Evolutionary conservation across 345 rosid genomes (phyloP).

Genomic region (Garcia nutans): DNA sequence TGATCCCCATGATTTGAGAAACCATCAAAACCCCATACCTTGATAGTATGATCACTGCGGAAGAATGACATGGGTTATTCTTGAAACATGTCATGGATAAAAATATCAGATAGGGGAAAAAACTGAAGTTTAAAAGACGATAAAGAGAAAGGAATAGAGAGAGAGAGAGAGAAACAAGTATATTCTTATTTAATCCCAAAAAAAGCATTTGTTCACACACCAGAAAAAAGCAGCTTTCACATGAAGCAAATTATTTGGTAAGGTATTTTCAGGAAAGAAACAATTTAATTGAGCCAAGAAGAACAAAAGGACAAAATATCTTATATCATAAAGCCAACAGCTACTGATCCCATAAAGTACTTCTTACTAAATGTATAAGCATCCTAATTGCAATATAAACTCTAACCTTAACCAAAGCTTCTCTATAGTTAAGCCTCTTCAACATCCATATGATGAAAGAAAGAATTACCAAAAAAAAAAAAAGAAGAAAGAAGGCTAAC

Average conservation of each 20-base stretch:
- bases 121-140: neutral
- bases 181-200: neutral
- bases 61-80: conserved; percentile 10
- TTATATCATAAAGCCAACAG: neutral
- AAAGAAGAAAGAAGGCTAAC: neutral
- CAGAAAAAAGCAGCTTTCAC: neutral
- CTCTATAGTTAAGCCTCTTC: neutral
- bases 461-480: neutral
- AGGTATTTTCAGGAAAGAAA: neutral
- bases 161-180: neutral
- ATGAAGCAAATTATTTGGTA: neutral
- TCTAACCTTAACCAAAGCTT: too few species aligned
- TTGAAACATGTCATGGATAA: neutral
- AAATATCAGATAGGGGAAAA: too few species aligned
- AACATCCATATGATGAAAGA: neutral
- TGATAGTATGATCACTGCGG: conserved; percentile 87
- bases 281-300: neutral
- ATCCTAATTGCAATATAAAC: too few species aligned
- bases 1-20: conserved; percentile 54
- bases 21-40: conserved; percentile 84
- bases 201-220: neutral
- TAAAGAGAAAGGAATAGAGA: neutral
- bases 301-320: neutral
- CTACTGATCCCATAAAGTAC: neutral
- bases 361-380: too few species aligned